Evolutionary conservation across 169 alveolate species (phyloP).

Genomic region (Besnoitia besnoiti): DNA sequence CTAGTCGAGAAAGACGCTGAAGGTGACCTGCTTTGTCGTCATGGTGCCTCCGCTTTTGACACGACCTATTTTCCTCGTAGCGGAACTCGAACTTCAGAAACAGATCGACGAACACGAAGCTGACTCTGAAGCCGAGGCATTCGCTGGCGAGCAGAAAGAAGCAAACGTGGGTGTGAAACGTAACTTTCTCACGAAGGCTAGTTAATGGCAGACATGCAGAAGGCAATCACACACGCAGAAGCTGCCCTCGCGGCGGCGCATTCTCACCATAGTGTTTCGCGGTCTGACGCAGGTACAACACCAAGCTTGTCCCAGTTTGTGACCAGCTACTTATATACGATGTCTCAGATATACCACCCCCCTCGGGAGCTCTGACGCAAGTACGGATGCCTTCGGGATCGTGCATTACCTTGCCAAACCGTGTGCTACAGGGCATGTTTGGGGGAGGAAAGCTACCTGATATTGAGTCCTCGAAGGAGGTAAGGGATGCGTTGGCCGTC

Average conservation of each 20-base stretch:
- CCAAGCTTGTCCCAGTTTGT: no score
- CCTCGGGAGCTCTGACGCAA: no score
- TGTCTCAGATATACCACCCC: no score
- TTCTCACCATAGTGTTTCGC: background rate
- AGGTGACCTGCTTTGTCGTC: background rate
- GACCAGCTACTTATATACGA: no score
- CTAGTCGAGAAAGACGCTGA: background rate
- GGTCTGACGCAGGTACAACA: background rate
- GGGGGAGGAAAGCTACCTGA: background rate
- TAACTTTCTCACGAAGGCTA: background rate
- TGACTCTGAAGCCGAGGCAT: background rate
- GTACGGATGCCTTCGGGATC: no score
- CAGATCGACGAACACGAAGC: background rate
- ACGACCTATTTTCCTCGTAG: background rate
- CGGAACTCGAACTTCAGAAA: constrained; percentile 4
- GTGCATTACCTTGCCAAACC: no score
- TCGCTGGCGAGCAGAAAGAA: background rate
- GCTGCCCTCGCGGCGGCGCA: background rate
- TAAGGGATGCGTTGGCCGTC: background rate
- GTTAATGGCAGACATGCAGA: background rate
- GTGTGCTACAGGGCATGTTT: background rate
- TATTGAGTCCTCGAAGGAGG: constrained; percentile 9
- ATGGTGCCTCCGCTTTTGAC: background rate
- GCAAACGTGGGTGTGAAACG: background rate
- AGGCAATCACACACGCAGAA: constrained; percentile 15